Conservation (phyloP, 305 asterid species). For the Ajuga reptans region DNA sequence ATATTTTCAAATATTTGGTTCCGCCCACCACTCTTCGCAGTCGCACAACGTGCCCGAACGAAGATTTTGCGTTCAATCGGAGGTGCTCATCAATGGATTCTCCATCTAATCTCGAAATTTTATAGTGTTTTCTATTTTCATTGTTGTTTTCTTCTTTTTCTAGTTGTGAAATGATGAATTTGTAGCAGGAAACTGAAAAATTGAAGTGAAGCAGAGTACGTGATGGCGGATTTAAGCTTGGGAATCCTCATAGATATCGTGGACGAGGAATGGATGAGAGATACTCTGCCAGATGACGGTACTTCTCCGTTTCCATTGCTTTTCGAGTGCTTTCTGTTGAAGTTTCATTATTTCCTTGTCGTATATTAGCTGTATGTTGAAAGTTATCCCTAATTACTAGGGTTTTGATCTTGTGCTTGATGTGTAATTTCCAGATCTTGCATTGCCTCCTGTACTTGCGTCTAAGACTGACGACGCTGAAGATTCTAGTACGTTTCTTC, state of each 20-base stretch:
- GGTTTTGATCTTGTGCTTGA: not conserved
- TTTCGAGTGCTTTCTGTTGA: not conserved
- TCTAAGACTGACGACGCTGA: conserved; percentile 68
- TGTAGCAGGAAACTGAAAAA: conserved; percentile 8
- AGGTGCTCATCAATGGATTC: not conserved
- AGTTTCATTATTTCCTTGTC: not conserved
- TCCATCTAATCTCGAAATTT: not conserved
- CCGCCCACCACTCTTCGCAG: not conserved
- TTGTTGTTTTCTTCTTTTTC: not conserved
- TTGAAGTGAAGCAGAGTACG: not conserved
- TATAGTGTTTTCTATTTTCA: not conserved
- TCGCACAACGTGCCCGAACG: not conserved
- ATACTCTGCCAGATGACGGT: conserved; percentile 77
- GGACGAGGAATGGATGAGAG: conserved; percentile 91
- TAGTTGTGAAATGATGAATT: not conserved
- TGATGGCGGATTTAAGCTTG: conserved; percentile 69
- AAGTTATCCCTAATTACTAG: not conserved
- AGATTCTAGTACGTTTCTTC: conserved; percentile 53
- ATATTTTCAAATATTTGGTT: not conserved
- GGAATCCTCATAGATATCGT: conserved; percentile 68
- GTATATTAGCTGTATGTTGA: not conserved
- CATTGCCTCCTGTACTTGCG: conserved; percentile 53
- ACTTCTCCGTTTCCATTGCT: not conserved
- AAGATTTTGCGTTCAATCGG: not conserved
- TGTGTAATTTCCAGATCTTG: conserved; percentile 42